Percentiles rank a stretch among this genome's conserved stretches.
phyloP scores from a whole-genome alignment of 352 stramenopile species.

The Pythium monospermum region DNA sequence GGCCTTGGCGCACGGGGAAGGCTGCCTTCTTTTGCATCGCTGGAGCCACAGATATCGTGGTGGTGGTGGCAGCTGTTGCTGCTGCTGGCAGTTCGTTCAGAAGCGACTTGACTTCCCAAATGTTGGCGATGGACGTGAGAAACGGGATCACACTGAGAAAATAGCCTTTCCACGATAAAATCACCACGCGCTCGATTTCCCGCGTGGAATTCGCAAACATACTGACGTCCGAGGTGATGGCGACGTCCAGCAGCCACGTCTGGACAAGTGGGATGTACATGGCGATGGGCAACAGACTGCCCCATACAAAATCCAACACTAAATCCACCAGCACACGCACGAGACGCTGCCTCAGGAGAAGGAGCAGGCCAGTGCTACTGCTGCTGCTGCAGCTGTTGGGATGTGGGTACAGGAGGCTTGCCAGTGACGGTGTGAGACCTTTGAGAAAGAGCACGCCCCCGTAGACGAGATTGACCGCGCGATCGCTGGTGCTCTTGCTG shows the following conservation, averaged over 20 bases:
- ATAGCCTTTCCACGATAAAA: constrained; percentile 4
- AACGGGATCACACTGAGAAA: constrained; percentile 12
- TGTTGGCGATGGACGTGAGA: background rate
- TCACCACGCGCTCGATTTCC: constrained; percentile 6
- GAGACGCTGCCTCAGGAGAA: constrained; percentile 7
- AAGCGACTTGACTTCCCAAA: background rate
- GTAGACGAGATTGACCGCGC: constrained; percentile 8
- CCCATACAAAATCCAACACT: constrained; percentile 14
- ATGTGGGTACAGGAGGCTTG: too few species aligned
- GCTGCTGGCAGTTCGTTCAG: background rate
- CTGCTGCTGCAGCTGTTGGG: constrained; percentile 1
- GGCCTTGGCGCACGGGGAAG: background rate
- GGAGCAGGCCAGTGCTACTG: too few species aligned
- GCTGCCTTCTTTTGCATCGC: background rate
- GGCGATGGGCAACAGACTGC: constrained; percentile 11
- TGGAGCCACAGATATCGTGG: too few species aligned
- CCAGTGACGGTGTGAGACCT: too few species aligned
- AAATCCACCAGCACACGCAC: constrained; percentile 4
- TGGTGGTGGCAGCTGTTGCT: background rate
- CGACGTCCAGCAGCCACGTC: background rate
- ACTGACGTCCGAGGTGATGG: background rate
- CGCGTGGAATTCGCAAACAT: background rate
- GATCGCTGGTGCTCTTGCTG: constrained; percentile 10
- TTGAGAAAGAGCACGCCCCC: constrained; percentile 9
- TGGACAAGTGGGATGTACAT: constrained; percentile 17